Base-by-base conservation (phyloP, 768 basidiomycete species). In the Tricholoma saponaceum region DNA sequence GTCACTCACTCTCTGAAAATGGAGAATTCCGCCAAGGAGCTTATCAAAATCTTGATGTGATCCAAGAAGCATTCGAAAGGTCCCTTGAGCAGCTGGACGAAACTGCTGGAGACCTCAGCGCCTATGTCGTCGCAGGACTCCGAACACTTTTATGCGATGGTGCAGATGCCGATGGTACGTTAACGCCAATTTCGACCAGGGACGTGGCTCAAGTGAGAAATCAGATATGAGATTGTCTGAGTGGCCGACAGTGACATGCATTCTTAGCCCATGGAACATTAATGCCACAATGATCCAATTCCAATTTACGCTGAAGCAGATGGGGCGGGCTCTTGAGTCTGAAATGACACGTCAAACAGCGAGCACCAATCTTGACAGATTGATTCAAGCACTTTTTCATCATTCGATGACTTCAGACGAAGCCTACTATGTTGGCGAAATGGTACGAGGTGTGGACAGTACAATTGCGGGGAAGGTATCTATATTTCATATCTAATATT, bases 221-320 rank as follows among this genome's bases (percentile, higher is more conserved):
- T 47, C 62, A 72, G 80, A 83, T 54, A 72, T 79, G 18, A 82
- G 83, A 37, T 72, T 82, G 52, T 79, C 78, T 51, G 82, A 80
- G 55, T 85, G 83, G 79, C 81, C 83, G 18, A 76, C 80, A 59
- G 79, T 86, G 12, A 84, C 83, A 0, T 84, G 83, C 9, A 73
- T 89, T 30, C 73, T 92, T 26, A 91, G 88, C 59, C 91, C 90
- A 0, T 93, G 91, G 89, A 90, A 88, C 65, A 81, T 92, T 23
- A 83, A 88, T 9, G 88, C 89, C 2, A 91, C 92, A 0, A 85
- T 87, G 5, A 87, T 92, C 55, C 86, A 90, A 62, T 79, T 92
- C 60, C 87, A 90, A 57, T 80, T 92, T 37, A 83, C 85, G 43
- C 75, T 92, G 54, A 83, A 87, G 66, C 88, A 90, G 62, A 72